Conservation (phyloP, 1,284 basidiomycete genomes). For the Ceratorhiza oryzae-sativae region DNA sequence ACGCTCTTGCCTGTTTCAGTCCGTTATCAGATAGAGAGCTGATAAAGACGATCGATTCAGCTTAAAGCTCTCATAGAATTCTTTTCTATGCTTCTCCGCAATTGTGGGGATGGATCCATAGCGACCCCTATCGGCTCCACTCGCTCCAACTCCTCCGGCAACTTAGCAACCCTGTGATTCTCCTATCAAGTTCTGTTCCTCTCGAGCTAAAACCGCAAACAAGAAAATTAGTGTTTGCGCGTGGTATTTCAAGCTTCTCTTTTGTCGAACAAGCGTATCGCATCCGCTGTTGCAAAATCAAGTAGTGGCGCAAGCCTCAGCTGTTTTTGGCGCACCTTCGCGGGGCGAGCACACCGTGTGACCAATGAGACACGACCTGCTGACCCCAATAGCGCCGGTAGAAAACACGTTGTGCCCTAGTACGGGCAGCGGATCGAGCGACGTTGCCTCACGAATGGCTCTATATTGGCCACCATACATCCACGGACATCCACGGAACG, state of each 20-base stretch:
- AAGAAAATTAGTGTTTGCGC: background rate
- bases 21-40: background rate
- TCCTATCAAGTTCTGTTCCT: background rate
- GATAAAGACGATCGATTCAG: background rate
- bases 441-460: background rate
- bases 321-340: background rate
- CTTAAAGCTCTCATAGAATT: background rate
- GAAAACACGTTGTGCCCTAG: conserved; percentile 30
- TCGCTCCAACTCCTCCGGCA: background rate
- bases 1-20: background rate
- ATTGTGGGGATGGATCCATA: conserved; percentile 9
- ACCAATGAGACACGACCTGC: background rate
- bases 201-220: background rate
- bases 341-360: background rate
- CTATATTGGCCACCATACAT: background rate
- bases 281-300: background rate
- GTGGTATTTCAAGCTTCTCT: background rate
- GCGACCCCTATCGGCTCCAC: conserved; percentile 35
- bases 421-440: background rate
- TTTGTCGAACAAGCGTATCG: conserved; percentile 6
- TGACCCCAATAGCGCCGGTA: background rate
- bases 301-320: background rate
- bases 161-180: background rate
- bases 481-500: conserved; percentile 15
- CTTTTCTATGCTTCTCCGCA: background rate